Evolutionary conservation across 2,329 filamentous ascomycete genomes (phyloP).

Genomic region (Apiospora sp.): DNA sequence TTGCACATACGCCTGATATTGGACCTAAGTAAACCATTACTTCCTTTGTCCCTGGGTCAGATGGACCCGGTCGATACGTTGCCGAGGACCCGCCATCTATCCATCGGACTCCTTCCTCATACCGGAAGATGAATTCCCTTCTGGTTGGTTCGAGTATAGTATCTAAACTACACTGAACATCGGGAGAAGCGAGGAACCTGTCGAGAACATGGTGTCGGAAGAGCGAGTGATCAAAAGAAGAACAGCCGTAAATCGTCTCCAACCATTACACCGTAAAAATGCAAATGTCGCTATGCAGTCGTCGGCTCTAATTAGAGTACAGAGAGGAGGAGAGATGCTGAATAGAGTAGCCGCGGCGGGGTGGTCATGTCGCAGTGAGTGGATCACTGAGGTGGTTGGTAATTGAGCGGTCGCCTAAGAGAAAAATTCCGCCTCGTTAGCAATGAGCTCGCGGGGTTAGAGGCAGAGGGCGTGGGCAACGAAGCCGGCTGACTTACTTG

Average conservation of each 20-base stretch:
- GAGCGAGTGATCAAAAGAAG: slow-evolving; percentile 27
- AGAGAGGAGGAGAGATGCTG: slow-evolving; percentile 21
- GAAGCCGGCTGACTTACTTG: slow-evolving; percentile 72
- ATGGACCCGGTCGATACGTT: slow-evolving; percentile 4
- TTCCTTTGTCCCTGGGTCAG: slow-evolving; percentile 8
- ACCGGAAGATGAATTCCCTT: neutral
- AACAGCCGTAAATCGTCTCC: slow-evolving; percentile 40
- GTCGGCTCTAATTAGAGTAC: slow-evolving; percentile 28
- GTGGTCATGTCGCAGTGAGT: slow-evolving; percentile 22
- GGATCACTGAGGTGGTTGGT: slow-evolving; percentile 72
- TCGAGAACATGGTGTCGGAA: slow-evolving; percentile 8
- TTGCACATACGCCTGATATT: slow-evolving; percentile 17
- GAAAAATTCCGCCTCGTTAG: slow-evolving; percentile 23
- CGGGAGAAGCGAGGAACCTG: slow-evolving; percentile 20
- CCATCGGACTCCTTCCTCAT: slow-evolving; percentile 3
- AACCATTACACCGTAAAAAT: slow-evolving; percentile 42
- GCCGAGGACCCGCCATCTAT: slow-evolving; percentile 5
- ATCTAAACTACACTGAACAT: slow-evolving; percentile 8
- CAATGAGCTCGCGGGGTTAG: neutral
- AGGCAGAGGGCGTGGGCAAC: neutral
- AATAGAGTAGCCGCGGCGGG: slow-evolving; percentile 13
- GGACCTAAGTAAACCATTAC: slow-evolving; percentile 13
- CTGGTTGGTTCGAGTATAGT: slow-evolving; percentile 4
- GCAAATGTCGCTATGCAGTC: slow-evolving; percentile 46
- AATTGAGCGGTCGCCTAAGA: slow-evolving; percentile 81